Evolutionary conservation across 768 basidiomycete genomes (phyloP).

Genomic region (Kwoniella dejecticola): DNA sequence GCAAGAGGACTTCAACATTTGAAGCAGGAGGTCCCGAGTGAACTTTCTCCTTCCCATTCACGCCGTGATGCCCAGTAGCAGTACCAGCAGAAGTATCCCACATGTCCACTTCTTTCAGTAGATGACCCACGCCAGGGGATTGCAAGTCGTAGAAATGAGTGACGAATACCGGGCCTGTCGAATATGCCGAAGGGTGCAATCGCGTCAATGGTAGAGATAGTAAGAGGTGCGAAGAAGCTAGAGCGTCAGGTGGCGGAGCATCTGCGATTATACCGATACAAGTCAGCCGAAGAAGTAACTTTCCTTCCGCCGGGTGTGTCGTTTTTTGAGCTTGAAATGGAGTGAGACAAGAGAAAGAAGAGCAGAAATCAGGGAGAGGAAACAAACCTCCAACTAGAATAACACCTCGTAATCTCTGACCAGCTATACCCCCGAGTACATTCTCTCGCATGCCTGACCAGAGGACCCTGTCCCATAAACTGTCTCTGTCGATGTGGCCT

Average conservation of each 20-base stretch:
- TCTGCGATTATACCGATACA: constrained; percentile 17
- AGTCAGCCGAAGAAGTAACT: too few species aligned
- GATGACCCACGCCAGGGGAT: constrained; percentile 49
- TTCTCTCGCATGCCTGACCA: constrained; percentile 68
- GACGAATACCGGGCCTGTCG: constrained; percentile 76
- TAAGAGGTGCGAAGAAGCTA: constrained; percentile 66
- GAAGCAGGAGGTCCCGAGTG: constrained; percentile 78
- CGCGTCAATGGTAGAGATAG: constrained; percentile 74
- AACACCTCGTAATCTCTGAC: constrained; percentile 67
- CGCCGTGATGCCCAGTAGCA: not conserved
- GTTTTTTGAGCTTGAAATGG: too few species aligned
- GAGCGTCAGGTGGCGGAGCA: constrained; percentile 27
- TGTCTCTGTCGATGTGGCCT: constrained; percentile 75
- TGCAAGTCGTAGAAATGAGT: constrained; percentile 85
- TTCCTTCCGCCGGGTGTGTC: too few species aligned
- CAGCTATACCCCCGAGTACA: constrained; percentile 65
- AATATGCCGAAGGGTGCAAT: constrained; percentile 63
- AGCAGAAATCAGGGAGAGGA: not conserved
- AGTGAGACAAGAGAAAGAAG: too few species aligned
- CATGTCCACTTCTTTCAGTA: constrained; percentile 55
- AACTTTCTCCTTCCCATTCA: constrained; percentile 46
- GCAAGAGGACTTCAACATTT: constrained; percentile 81
- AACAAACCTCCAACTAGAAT: constrained; percentile 70
- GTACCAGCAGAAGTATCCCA: not conserved
- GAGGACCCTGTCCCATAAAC: constrained; percentile 79